phyloP scores from a whole-genome alignment of 768 basidiomycete species.

The Suillus tomentosus region DNA sequence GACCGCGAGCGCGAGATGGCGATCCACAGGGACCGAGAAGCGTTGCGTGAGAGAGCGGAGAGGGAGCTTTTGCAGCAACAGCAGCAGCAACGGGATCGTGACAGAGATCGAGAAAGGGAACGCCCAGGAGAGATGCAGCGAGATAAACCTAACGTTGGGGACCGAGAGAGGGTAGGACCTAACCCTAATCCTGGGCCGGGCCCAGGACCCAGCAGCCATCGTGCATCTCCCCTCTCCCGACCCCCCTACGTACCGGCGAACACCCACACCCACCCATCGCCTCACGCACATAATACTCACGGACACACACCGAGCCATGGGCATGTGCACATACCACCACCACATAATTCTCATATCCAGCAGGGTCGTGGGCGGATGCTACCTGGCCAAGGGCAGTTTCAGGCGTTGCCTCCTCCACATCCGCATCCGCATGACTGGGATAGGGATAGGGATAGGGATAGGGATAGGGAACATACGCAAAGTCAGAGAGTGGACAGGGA shows the following conservation, averaged over 20 bases:
- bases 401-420: constrained; percentile 21
- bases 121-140: constrained; percentile 7
- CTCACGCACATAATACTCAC: constrained; percentile 25
- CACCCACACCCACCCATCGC: constrained; percentile 22
- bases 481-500: constrained; percentile 24
- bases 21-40: constrained; percentile 31
- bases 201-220: constrained; percentile 8
- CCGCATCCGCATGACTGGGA: constrained; percentile 28
- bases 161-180: background rate
- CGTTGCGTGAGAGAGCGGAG: constrained; percentile 16
- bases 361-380: constrained; percentile 18
- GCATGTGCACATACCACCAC: background rate
- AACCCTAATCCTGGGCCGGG: background rate
- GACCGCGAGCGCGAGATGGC: constrained; percentile 27
- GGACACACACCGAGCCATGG: constrained; percentile 19
- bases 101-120: constrained; percentile 14
- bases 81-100: constrained; percentile 4
- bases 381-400: constrained; percentile 36
- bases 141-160: background rate
- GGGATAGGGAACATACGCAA: constrained; percentile 24
- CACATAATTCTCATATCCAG: background rate
- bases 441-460: constrained; percentile 20
- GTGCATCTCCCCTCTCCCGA: constrained; percentile 23
- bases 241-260: constrained; percentile 26
- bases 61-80: constrained; percentile 20